Conservation (phyloP, 73 alveolate species). For the Loxodes magnus region DNA sequence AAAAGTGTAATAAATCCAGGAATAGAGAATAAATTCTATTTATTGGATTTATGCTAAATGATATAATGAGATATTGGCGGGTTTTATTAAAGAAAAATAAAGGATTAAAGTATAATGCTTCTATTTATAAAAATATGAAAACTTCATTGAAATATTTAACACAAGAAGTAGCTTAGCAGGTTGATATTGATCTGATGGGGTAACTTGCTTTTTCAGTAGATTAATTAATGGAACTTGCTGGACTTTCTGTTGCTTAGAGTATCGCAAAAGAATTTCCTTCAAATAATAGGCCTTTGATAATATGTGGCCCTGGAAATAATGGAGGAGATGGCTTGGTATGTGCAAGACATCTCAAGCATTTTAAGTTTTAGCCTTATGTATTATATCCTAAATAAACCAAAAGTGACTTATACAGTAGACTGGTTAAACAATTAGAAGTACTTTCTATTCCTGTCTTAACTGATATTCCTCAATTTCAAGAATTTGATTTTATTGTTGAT, state of each 20-base stretch:
- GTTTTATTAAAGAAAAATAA: too few relatives aligned
- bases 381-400: conserved; percentile 76
- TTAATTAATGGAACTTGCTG: conserved; percentile 87
- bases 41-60: too few relatives aligned
- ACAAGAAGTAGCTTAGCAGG: conserved; percentile 43
- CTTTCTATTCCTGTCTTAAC: conserved; percentile 30
- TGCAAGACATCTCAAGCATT: conserved; percentile 84
- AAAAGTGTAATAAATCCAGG: not conserved
- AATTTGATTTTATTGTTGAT: conserved; percentile 64
- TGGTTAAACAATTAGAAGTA: conserved; percentile 61
- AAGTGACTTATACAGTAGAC: conserved; percentile 56
- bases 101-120: too few relatives aligned
- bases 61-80: too few relatives aligned
- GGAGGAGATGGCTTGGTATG: conserved; percentile 98
- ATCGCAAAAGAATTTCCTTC: conserved; percentile 40
- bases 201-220: conserved; percentile 63
- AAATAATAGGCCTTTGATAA: conserved; percentile 48
- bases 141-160: conserved; percentile 30
- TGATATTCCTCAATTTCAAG: conserved; percentile 21
- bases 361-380: conserved; percentile 73
- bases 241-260: conserved; percentile 73
- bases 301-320: conserved; percentile 97
- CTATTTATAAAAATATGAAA: too few relatives aligned
- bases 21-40: not conserved
- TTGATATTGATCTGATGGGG: conserved; percentile 84